These are phyloP conservation scores for Coniochaeta sp. DNA, from an alignment of 2,329 filamentous ascomycete species.

Conservation along the genomic window DNA sequence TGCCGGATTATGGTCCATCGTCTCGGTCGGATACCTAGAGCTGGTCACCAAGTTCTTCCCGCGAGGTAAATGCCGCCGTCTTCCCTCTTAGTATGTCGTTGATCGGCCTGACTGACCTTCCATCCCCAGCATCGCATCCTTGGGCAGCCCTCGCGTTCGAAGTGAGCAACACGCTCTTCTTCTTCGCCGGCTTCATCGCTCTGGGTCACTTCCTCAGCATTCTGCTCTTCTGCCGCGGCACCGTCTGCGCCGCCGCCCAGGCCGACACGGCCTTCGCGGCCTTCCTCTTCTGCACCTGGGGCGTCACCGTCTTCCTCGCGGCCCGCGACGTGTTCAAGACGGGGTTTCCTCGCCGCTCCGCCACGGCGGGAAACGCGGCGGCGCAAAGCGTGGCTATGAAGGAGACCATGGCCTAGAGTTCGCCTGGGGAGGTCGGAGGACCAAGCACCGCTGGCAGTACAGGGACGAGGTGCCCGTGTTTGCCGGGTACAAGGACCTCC, in stretches of 20 bases:
- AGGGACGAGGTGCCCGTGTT: conserved; percentile 1
- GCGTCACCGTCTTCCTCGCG: conserved; percentile 36
- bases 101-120: neutral
- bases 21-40: conserved; percentile 49
- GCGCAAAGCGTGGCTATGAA: conserved; percentile 24
- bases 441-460: neutral
- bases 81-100: too few relatives aligned
- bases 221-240: conserved; percentile 50
- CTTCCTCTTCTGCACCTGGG: conserved; percentile 47
- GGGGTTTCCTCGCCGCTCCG: conserved; percentile 21
- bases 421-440: neutral
- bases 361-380: neutral
- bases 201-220: conserved; percentile 49
- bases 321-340: conserved; percentile 40
- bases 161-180: conserved; percentile 45
- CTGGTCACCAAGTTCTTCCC: conserved; percentile 37
- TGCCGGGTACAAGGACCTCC: neutral
- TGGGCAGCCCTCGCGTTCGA: conserved; percentile 43
- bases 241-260: conserved; percentile 48
- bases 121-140: conserved; percentile 35
- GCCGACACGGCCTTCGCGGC: conserved; percentile 48
- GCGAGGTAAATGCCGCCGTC: conserved; percentile 23
- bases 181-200: conserved; percentile 53
- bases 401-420: conserved; percentile 19
- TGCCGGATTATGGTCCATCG: conserved; percentile 43